These are phyloP conservation scores for Lactarius sp. DNA, from an alignment of 768 basidiomycete species.

Conservation along the genomic window DNA sequence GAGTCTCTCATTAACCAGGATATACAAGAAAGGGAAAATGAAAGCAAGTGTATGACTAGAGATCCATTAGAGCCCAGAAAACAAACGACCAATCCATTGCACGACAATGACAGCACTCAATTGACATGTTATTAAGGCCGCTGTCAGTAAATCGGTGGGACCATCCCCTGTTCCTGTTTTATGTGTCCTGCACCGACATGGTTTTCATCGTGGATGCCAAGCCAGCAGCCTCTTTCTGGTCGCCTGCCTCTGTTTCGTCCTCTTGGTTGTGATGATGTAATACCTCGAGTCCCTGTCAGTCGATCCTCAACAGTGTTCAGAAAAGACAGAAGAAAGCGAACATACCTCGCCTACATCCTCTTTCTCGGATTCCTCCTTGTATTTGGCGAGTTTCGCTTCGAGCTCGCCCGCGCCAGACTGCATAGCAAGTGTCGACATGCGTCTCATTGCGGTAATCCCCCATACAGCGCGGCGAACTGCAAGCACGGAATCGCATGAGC, in stretches of 20 bases:
- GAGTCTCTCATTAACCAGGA: not conserved
- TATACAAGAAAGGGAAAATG: not conserved
- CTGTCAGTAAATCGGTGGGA: not conserved
- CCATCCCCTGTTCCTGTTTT: not conserved
- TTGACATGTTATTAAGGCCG: not conserved
- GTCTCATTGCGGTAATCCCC: constrained; percentile 79
- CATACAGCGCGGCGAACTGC: constrained; percentile 85
- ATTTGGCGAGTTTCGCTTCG: constrained; percentile 54
- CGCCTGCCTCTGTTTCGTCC: not conserved
- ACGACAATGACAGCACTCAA: not conserved
- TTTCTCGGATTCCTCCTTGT: constrained; percentile 80
- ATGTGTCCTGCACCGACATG: constrained; percentile 6
- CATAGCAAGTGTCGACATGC: constrained; percentile 60
- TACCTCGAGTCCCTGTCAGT: constrained; percentile 15
- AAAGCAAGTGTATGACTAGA: not conserved
- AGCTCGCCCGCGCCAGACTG: constrained; percentile 47
- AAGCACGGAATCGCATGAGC: constrained; percentile 13
- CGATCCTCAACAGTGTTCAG: not conserved
- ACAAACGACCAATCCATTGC: not conserved
- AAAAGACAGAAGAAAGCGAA: not conserved
- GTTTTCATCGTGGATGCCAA: not conserved
- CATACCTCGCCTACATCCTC: constrained; percentile 30
- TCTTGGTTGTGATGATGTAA: constrained; percentile 22
- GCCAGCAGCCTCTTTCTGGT: not conserved
- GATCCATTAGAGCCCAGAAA: not conserved